Percentiles rank a stretch among this genome's conserved stretches.
phyloP scores from a whole-genome alignment of 179 eudicot genomes.

The Spinacia oleracea region DNA sequence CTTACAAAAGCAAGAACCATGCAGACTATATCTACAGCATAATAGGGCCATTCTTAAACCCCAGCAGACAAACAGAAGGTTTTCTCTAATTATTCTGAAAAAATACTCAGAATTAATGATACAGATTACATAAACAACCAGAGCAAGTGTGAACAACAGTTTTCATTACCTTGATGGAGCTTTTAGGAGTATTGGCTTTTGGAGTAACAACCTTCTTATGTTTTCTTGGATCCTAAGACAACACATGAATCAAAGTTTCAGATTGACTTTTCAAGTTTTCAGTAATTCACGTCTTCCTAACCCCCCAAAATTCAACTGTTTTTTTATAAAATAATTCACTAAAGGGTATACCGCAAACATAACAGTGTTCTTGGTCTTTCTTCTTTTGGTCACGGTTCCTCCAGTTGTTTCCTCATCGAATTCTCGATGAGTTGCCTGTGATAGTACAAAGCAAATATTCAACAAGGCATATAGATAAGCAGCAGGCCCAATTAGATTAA shows the following conservation, averaged over 20 bases:
- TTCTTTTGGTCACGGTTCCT: constrained; percentile 70
- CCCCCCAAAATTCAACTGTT: background rate
- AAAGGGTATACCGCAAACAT: constrained; percentile 70
- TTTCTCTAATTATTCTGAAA: background rate
- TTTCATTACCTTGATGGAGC: constrained; percentile 51
- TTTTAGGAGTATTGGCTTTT: constrained; percentile 55
- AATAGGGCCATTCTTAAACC: background rate
- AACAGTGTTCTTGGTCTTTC: constrained; percentile 88
- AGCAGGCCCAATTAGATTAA: background rate
- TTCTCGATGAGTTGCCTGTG: constrained; percentile 87
- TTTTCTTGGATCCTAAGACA: constrained; percentile 71
- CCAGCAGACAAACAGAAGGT: background rate
- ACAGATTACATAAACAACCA: background rate
- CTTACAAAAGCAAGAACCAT: constrained; percentile 3
- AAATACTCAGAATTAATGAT: background rate
- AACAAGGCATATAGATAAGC: constrained; percentile 16
- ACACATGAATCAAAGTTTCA: constrained; percentile 12
- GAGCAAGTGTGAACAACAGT: background rate
- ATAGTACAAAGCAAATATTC: constrained; percentile 13
- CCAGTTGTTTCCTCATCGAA: constrained; percentile 92
- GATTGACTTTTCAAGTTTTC: constrained; percentile 1
- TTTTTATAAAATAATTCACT: background rate
- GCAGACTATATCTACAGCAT: background rate
- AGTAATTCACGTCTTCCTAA: background rate
- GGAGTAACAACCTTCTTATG: constrained; percentile 67